Percentiles rank a stretch among this genome's conserved stretches.
phyloP scores from a whole-genome alignment of 163 green algal genomes.

The Prototheca wickerhamii region DNA sequence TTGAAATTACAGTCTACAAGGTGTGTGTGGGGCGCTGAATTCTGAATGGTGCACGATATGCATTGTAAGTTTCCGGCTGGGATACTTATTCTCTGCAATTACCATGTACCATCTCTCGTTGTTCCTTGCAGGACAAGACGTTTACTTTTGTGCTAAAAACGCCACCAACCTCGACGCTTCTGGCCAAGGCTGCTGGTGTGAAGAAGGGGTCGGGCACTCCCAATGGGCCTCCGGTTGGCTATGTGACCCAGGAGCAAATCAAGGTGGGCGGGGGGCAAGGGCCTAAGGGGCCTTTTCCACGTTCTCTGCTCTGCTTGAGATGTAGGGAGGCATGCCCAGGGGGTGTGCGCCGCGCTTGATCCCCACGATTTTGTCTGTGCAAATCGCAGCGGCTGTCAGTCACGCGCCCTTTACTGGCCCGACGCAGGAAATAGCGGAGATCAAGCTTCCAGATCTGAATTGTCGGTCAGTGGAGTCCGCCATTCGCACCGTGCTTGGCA shows the following conservation, averaged over 20 bases:
- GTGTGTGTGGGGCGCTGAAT: slow-evolving; percentile 28
- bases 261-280: slow-evolving; percentile 28
- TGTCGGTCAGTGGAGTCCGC: slow-evolving; percentile 78
- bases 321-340: not conserved
- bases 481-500: slow-evolving; percentile 86
- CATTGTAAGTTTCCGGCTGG: not conserved
- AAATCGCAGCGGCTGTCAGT: too few species aligned
- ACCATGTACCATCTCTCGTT: slow-evolving; percentile 89
- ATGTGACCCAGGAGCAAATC: slow-evolving; percentile 83
- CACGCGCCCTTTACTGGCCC: not conserved
- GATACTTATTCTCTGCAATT: slow-evolving; percentile 60
- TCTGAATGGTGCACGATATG: not conserved
- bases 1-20: slow-evolving; percentile 99
- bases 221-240: slow-evolving; percentile 74
- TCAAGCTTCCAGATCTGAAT: slow-evolving; percentile 98
- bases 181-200: slow-evolving; percentile 88
- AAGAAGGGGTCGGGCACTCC: slow-evolving; percentile 70
- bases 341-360: not conserved
- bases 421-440: slow-evolving; percentile 84
- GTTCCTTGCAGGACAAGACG: slow-evolving; percentile 63
- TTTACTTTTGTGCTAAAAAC: slow-evolving; percentile 99
- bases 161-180: slow-evolving; percentile 72
- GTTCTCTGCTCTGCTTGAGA: not conserved
- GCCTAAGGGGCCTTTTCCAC: not conserved
- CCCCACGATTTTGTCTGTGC: not conserved